Base-by-base conservation (phyloP, 2,329 filamentous ascomycete species). In the Anthostomella pinea region DNA sequence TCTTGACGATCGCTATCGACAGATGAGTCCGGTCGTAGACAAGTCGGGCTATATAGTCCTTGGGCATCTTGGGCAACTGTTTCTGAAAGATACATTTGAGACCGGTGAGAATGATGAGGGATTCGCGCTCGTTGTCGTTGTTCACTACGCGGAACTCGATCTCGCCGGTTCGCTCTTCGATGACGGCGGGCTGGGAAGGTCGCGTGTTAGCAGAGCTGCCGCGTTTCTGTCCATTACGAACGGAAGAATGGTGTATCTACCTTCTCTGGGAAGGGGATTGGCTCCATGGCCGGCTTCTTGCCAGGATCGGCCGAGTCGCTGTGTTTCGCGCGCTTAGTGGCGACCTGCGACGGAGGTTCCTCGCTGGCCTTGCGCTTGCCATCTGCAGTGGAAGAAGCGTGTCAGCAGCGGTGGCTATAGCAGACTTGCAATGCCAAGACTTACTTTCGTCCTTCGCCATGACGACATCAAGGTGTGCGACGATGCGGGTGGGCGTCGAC, bases 81-180 rank as follows among this genome's bases (percentile, higher is more conserved):
- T 97, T 97, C 62, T 98, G 93, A 56, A 98, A 97, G 48, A 98
- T 94, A 59, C 90, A 95, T 62, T 97, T 98, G 37, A 98, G 72
- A 10, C 93, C 93, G 0, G 91, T 96, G 41, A 98, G 73, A 52
- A 98, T 94, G 57, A 97, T 94, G 49, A 90, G 82, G 58, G 87
- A 94, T 56, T 95, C 88, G 48, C 85, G 79, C 23, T 82, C 75
- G 54, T 86, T 85, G 58, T 98, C 93, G 59, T 98, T 98, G 72
- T 97, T 97, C 55, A 98, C 93, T 6, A 97, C 93, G 30, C 90
- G 83, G 63, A 97, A 97, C 62, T 97, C 89, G 52, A 98, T 97
- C 48, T 95, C 87, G 57, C 90, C 89, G 57, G 83, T 86, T 54
- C 89, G 85, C 65, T 98, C 93, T 67, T 98, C 93, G 48, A 94